phyloP scores from a whole-genome alignment of 169 alveolate species.

The Plasmodium vivax region DNA sequence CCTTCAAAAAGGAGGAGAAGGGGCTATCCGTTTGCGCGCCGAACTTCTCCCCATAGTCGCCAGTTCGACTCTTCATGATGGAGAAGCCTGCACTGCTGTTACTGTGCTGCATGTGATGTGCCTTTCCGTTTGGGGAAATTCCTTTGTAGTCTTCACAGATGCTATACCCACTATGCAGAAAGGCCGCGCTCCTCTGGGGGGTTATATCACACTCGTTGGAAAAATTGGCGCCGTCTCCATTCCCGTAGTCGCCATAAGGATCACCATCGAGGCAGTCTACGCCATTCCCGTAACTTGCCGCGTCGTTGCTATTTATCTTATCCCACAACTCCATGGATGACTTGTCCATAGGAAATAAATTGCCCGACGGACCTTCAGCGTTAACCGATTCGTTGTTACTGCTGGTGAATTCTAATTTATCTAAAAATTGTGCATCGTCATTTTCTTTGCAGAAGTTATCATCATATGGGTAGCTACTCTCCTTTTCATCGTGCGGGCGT shows the following conservation, averaged over 20 bases:
- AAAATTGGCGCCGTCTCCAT: neutral
- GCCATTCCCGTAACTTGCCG: neutral
- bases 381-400: conserved; percentile 36
- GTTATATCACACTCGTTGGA: neutral
- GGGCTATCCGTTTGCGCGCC: neutral
- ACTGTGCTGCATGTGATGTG: neutral
- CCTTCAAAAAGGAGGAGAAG: conserved; percentile 7
- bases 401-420: conserved; percentile 16
- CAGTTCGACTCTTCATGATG: neutral
- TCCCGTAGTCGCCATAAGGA: neutral
- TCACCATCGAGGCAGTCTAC: neutral
- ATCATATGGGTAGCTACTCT: neutral
- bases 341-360: conserved; percentile 7
- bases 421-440: neutral
- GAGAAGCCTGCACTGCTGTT: neutral
- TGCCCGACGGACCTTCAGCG: neutral
- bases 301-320: neutral
- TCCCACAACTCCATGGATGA: conserved; percentile 25
- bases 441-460: conserved; percentile 3
- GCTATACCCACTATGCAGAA: neutral
- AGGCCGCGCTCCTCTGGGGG: neutral
- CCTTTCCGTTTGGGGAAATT: neutral
- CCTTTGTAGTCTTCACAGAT: neutral
- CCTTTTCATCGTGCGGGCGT: conserved; percentile 1
- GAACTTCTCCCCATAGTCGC: neutral